Percentiles rank a stretch among this genome's conserved stretches.
Conservation (phyloP, 2,329 filamentous ascomycete species). For the Polychaeton citri region DNA sequence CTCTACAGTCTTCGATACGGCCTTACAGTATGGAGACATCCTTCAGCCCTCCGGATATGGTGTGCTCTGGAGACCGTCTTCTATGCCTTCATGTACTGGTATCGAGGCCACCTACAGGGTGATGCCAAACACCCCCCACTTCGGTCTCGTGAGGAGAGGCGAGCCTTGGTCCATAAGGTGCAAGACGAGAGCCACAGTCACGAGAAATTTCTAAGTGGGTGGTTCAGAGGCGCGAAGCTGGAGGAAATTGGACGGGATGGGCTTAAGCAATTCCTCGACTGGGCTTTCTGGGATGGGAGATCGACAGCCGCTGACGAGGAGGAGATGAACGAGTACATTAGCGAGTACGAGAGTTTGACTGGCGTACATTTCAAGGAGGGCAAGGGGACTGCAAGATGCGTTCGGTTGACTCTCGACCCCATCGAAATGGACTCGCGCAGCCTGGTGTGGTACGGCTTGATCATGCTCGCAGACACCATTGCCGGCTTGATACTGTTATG, state of each 20-base stretch:
- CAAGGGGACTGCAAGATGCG: slow-evolving; percentile 39
- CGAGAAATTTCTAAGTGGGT: slow-evolving; percentile 45
- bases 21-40: not conserved
- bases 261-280: slow-evolving; percentile 51
- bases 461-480: slow-evolving; percentile 39
- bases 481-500: slow-evolving; percentile 10
- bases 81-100: slow-evolving; percentile 39
- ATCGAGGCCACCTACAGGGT: slow-evolving; percentile 37
- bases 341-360: slow-evolving; percentile 40
- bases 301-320: slow-evolving; percentile 46
- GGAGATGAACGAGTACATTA: slow-evolving; percentile 37
- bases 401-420: slow-evolving; percentile 54
- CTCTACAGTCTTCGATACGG: slow-evolving; percentile 5
- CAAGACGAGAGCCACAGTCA: slow-evolving; percentile 41
- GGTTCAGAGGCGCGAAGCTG: slow-evolving; percentile 50
- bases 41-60: slow-evolving; percentile 17
- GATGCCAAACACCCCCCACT: slow-evolving; percentile 37
- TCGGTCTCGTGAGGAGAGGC: slow-evolving; percentile 35
- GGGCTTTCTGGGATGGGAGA: slow-evolving; percentile 52
- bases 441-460: slow-evolving; percentile 47
- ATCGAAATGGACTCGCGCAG: slow-evolving; percentile 49
- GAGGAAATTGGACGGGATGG: slow-evolving; percentile 54
- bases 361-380: slow-evolving; percentile 43
- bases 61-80: slow-evolving; percentile 43
- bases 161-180: slow-evolving; percentile 44